Evolutionary conservation across 2,329 filamentous ascomycete genomes (phyloP).

Genomic region (Epichloe sylvatica): DNA sequence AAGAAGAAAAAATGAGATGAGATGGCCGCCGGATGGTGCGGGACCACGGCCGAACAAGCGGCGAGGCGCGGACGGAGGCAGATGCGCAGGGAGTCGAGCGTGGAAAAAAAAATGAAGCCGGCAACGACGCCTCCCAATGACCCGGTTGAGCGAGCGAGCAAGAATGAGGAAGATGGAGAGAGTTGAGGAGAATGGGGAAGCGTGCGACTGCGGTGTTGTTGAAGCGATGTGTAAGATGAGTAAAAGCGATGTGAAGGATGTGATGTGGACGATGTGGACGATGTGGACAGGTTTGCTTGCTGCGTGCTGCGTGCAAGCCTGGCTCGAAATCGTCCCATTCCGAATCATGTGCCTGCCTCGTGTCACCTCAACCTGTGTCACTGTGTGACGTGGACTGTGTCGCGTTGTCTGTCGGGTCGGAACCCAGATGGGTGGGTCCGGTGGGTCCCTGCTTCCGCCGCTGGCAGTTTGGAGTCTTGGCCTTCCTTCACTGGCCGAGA

Average conservation of each 20-base stretch:
- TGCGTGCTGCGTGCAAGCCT: not conserved
- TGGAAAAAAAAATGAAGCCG: not conserved
- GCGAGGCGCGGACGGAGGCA: not conserved
- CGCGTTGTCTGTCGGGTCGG: not conserved
- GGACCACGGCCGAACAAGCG: constrained; percentile 1
- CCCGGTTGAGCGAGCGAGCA: not conserved
- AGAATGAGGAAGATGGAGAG: constrained; percentile 1
- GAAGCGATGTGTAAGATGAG: constrained; percentile 1
- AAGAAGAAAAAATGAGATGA: not conserved
- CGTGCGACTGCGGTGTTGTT: not conserved
- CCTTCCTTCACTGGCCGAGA: constrained; percentile 4
- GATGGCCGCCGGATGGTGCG: not conserved
- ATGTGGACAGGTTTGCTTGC: constrained; percentile 1
- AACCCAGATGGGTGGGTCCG: not conserved
- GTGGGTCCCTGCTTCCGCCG: not conserved
- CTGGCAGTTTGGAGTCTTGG: not conserved
- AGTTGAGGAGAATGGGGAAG: not conserved
- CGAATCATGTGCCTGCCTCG: constrained; percentile 2
- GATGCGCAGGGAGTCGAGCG: not conserved
- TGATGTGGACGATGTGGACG: not conserved
- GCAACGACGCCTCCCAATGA: not conserved
- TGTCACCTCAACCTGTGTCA: not conserved
- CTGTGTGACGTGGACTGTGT: not conserved
- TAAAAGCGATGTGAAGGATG: not conserved
- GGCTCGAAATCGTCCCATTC: constrained; percentile 1